These are phyloP conservation scores for Silene uniflora DNA, from an alignment of 148 eudicot species.

Conservation along the genomic window DNA sequence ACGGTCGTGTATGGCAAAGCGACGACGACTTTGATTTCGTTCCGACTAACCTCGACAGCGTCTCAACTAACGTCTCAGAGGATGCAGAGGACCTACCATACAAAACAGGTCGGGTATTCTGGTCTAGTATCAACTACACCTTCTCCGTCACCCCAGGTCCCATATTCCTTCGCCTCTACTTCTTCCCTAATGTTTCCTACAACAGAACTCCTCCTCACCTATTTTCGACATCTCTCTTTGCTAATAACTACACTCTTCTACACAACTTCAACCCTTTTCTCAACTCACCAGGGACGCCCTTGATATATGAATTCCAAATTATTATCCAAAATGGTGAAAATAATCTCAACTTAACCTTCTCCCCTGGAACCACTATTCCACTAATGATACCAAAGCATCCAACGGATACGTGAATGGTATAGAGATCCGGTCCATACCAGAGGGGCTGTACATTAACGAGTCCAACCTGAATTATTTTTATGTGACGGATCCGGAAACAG, in stretches of 20 bases:
- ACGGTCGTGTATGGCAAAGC: constrained; percentile 22
- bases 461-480: background rate
- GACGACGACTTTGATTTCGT: constrained; percentile 26
- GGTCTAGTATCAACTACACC: constrained; percentile 32
- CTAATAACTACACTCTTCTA: constrained; percentile 36
- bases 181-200: constrained; percentile 25
- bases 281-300: constrained; percentile 13
- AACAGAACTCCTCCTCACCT: background rate
- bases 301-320: constrained; percentile 14
- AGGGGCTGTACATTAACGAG: constrained; percentile 27
- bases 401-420: constrained; percentile 50
- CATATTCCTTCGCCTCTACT: constrained; percentile 41
- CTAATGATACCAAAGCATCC: background rate
- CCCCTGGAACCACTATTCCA: constrained; percentile 17
- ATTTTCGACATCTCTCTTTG: constrained; percentile 32
- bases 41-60: constrained; percentile 7
- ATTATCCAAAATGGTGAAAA: constrained; percentile 17
- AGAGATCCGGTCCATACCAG: constrained; percentile 41
- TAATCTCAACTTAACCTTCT: constrained; percentile 28
- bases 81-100: constrained; percentile 13
- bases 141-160: constrained; percentile 39
- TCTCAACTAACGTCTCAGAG: background rate
- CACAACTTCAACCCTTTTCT: constrained; percentile 39
- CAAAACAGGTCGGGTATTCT: constrained; percentile 31
- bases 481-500: background rate